Evolutionary conservation across 768 basidiomycete genomes (phyloP), one percentile per base, ranked within the genome.

Genomic region (Amanita exitialis): DNA sequence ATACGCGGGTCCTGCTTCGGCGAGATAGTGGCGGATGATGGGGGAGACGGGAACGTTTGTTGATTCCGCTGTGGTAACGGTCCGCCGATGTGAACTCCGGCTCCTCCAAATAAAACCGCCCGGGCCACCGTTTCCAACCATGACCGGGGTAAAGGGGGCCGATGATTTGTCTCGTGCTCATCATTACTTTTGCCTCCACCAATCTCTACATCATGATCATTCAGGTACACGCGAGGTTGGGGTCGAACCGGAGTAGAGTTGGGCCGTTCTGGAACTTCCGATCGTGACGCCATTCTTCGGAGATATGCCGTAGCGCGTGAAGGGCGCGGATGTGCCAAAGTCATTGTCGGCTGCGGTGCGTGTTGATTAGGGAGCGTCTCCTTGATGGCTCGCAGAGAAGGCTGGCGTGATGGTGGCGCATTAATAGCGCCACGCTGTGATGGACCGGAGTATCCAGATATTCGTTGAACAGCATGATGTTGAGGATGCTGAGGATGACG

Each of bases 111-210:
- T n/a, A 81, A 66, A 7, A 87, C 70, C 0, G 83, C 83, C 49
- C 74, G 78, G 7, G 83, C 73, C n/a, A 87, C 82, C 1, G 71
- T 76, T 59, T 83, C 80, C 20, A 87, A 66, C 86, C 86, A 88
- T n/a, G 77, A 77, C 6, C 70, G 62, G 3, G 85, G 83, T 28
- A 86, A 67, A 3, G 83, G 79, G n/a, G 80, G 80, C 43, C 61
- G 54, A 18, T 51, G 54, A 15, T 64, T 60, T 8, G 60, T 61
- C 39, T 66, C 62, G 13, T 58, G 59, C 49, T 69, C 69, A 5
- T 61, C 66, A 43, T 64, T 60, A 35, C 58, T 60, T 10, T 58
- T 57, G 15, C 51, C 50, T 13, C 32, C 51, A 45, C 38, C 57
- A 30, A 43, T 45, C 10, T 51, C 38, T 46, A 54, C 56, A 52